phyloP scores from a whole-genome alignment of 495 filamentous ascomycete species.

The Penicillium herquei region DNA sequence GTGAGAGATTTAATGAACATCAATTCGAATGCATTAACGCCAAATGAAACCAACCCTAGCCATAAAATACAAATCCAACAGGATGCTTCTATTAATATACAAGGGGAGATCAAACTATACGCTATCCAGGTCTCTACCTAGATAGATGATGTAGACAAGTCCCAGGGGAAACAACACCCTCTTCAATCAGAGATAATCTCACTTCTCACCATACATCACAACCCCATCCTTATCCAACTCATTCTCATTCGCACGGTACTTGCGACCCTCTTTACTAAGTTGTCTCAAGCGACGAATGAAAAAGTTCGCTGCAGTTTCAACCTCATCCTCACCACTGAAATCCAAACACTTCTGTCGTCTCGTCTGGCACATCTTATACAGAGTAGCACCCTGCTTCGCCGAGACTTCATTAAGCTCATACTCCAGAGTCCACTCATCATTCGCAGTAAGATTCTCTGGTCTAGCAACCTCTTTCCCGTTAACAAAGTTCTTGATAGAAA shows the following conservation, averaged over 20 bases:
- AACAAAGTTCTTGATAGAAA: constrained; percentile 70
- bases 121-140: too few species aligned
- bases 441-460: constrained; percentile 46
- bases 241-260: constrained; percentile 49
- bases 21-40: background rate
- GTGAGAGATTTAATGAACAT: background rate
- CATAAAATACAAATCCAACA: background rate
- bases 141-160: too few species aligned
- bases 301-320: constrained; percentile 22
- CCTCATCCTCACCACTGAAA: constrained; percentile 30
- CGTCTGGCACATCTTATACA: constrained; percentile 50
- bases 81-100: constrained; percentile 15
- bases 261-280: constrained; percentile 43
- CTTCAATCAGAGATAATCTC: background rate
- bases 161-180: too few species aligned
- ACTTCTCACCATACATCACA: constrained; percentile 14
- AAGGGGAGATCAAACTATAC: background rate
- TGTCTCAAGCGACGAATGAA: constrained; percentile 45
- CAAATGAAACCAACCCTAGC: background rate
- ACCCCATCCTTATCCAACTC: constrained; percentile 41
- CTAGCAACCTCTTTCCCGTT: constrained; percentile 64
- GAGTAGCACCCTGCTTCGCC: constrained; percentile 26
- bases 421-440: constrained; percentile 71
- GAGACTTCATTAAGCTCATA: constrained; percentile 66
- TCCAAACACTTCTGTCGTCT: constrained; percentile 51